These are phyloP conservation scores for Homolaphlyctis polyrhiza DNA, from an alignment of 371 early-diverging fungal species.

Conservation along the genomic window DNA sequence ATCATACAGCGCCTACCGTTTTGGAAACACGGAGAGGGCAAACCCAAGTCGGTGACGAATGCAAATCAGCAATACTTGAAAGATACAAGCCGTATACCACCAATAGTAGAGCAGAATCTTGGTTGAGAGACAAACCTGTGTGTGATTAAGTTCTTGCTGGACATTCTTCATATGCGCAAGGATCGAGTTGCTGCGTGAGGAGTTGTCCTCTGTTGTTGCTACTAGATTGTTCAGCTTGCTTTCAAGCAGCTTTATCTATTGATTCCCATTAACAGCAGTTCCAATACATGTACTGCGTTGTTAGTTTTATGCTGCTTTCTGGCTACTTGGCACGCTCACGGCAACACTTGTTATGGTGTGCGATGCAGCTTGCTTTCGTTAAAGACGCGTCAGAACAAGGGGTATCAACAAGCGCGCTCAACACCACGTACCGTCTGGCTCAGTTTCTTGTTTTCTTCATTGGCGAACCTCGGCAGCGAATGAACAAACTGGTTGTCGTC, in stretches of 20 bases:
- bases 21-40: no score
- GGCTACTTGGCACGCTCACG: no score
- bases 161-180: conserved; percentile 46
- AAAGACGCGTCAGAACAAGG: neutral
- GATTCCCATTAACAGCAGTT: no score
- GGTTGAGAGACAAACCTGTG: conserved; percentile 26
- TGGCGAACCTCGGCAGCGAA: conserved; percentile 45
- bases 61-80: no score
- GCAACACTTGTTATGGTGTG: no score
- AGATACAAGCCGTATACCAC: no score
- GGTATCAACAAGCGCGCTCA: neutral
- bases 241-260: conserved; percentile 15
- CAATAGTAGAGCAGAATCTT: no score
- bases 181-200: conserved; percentile 35
- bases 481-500: conserved; percentile 35
- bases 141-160: conserved; percentile 43
- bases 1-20: conserved; percentile 41
- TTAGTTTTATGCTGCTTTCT: no score
- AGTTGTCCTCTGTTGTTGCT: conserved; percentile 39
- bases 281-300: no score
- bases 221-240: conserved; percentile 19
- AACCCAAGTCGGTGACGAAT: no score
- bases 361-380: neutral
- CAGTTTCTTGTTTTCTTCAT: conserved; percentile 35
- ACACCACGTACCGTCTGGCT: conserved; percentile 23